phyloP scores from a whole-genome alignment of 805 yeast species.

The Lachancea lanzarotensis region DNA sequence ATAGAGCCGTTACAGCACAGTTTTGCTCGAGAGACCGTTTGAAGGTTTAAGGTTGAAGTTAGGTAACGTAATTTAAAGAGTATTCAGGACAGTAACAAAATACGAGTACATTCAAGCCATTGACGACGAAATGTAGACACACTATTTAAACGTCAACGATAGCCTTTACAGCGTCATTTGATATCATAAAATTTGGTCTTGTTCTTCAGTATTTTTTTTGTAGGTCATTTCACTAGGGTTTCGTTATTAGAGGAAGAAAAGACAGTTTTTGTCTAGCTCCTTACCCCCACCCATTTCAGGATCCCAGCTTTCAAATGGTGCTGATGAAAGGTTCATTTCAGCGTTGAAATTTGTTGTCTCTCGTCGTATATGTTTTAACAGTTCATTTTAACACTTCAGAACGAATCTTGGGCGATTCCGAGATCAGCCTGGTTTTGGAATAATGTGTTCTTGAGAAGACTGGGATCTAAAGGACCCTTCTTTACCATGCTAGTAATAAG shows the following conservation, averaged over 20 bases:
- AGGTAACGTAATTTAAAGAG: neutral
- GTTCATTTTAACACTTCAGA: no score
- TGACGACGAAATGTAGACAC: neutral
- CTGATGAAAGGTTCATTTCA: no score
- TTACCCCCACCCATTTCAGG: no score
- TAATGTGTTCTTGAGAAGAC: neutral
- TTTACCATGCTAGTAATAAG: constrained; percentile 69
- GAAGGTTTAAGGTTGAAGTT: neutral
- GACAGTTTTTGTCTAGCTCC: no score
- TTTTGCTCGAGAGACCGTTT: neutral
- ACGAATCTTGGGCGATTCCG: neutral
- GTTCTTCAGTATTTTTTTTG: no score
- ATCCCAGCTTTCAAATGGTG: no score
- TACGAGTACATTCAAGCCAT: constrained; percentile 3
- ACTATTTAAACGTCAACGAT: no score
- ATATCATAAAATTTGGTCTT: neutral
- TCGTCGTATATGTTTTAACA: no score
- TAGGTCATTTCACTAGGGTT: no score
- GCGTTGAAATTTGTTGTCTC: no score
- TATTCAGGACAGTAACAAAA: neutral
- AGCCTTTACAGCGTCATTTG: no score
- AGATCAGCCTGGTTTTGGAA: neutral
- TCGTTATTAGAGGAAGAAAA: no score
- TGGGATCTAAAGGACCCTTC: constrained; percentile 36
- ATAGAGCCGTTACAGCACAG: neutral